Evolutionary conservation across 805 yeast species (phyloP), one percentile per base, ranked within the genome.

Genomic region (Teunomyces aglyptinius): DNA sequence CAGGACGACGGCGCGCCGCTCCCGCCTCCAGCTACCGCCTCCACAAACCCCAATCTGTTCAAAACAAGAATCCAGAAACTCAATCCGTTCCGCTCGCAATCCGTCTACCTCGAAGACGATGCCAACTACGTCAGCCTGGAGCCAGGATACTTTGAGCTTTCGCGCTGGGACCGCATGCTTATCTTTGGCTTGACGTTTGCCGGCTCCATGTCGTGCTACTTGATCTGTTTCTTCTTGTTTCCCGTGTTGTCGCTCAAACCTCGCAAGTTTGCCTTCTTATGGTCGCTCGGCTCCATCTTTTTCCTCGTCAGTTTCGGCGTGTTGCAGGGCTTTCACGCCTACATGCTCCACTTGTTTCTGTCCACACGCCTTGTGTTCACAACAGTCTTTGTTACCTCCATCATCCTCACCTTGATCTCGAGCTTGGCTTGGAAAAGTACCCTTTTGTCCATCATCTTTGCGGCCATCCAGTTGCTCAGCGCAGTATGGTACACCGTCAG

Each of bases 401-500:
- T 73, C 20, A 49, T 72, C 12, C 53, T 73, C 62, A 73, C 77
- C 4, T 60, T 73, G 53, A 50, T 72, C 6, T 55, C 67, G 18
- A 58, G 71, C 54, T 63, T 73, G 43, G 54, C 63, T 1, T 64
- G 71, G 57, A 65, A 59, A 46, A 68, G 73, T 41, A 63, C 73
- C 1, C 38, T 73, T 3, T 58, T 73, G 19, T 68, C 74, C 6
- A 68, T 73, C 13, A 43, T 72, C 18, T 72, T 72, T 58, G 76
- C 76, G 6, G 61, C 58, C 6, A 54, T 72, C 7, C 77, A 73
- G 51, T 61, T 73, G 47, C 38, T 70, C 16, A 63, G 70, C 53
- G 76, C 72, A 3, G 44, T 70, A 4, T 72, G 77, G 77, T 73
- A 73, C 55, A 69, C 77, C 2, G 74, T 73, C 19, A 71, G 76